Percentiles rank a stretch among this genome's conserved stretches.
Conservation (phyloP, 257 asterid genomes). For the Plantago elongata region DNA sequence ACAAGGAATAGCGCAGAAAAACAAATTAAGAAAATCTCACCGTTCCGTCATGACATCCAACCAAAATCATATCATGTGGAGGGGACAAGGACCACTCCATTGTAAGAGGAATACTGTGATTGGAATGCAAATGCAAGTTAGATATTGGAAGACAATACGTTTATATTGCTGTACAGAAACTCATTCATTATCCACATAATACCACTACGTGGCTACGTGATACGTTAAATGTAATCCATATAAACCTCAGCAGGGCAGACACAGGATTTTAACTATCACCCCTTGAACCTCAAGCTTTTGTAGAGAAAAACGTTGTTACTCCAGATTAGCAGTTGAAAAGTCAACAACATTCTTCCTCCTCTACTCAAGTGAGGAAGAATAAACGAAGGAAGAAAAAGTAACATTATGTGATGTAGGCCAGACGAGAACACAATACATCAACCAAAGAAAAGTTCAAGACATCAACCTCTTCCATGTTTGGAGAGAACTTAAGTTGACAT, state of each 20-base stretch:
- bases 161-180: background rate
- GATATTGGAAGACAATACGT: slow-evolving; percentile 1
- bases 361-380: too few relatives aligned
- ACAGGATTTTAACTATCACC: too few relatives aligned
- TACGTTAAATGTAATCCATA: background rate
- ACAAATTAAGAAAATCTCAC: slow-evolving; percentile 35
- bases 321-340: too few relatives aligned
- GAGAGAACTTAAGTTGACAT: too few relatives aligned
- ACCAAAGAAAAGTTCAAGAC: background rate
- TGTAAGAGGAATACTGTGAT: slow-evolving; percentile 70
- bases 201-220: slow-evolving; percentile 5
- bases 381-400: too few relatives aligned
- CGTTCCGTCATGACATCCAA: slow-evolving; percentile 99
- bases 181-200: slow-evolving; percentile 11
- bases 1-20: slow-evolving; percentile 15
- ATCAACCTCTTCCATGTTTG: background rate
- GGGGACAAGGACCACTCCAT: slow-evolving; percentile 79
- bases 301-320: too few relatives aligned
- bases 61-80: slow-evolving; percentile 73
- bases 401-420: too few relatives aligned
- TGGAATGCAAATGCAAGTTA: slow-evolving; percentile 18
- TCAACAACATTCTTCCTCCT: too few relatives aligned
- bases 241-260: background rate
- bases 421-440: too few relatives aligned
- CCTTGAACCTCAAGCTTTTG: too few relatives aligned